phyloP scores from a whole-genome alignment of 176 grass and related monocot species.

The Elymus sibiricus region DNA sequence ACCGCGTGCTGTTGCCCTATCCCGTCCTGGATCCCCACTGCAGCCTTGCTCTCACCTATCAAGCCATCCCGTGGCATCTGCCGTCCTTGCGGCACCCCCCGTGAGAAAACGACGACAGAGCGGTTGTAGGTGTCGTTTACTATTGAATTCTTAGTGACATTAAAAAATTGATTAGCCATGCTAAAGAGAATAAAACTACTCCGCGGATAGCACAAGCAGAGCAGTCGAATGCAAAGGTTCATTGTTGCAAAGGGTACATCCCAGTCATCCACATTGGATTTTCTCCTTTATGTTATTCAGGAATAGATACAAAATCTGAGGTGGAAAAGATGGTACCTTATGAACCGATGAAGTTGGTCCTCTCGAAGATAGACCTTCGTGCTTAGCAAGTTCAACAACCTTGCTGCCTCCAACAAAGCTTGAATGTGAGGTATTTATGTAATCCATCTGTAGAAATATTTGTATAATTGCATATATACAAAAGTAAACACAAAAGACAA shows the following conservation, averaged over 20 bases:
- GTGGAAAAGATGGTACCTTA: conserved; percentile 54
- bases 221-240: neutral
- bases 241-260: conserved; percentile 5
- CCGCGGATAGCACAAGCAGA: neutral
- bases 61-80: too few relatives aligned
- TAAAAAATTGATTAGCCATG: neutral
- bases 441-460: conserved; percentile 71
- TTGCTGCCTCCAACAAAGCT: conserved; percentile 84
- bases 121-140: neutral
- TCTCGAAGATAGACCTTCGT: conserved; percentile 47
- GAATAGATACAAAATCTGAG: conserved; percentile 21
- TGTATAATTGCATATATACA: conserved; percentile 13
- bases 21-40: too few relatives aligned
- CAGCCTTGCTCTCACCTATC: too few relatives aligned
- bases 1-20: too few relatives aligned
- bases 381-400: conserved; percentile 78
- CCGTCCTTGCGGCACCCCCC: too few relatives aligned
- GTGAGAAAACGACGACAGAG: too few relatives aligned
- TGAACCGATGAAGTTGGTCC: conserved; percentile 32
- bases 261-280: neutral
- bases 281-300: neutral
- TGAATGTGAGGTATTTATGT: conserved; percentile 93
- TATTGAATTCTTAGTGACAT: neutral
- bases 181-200: conserved; percentile 16
- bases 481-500: conserved; percentile 27